These are phyloP conservation scores for Colletotrichum sansevieriae DNA, from an alignment of 2,329 filamentous ascomycete species.

Conservation along the genomic window DNA sequence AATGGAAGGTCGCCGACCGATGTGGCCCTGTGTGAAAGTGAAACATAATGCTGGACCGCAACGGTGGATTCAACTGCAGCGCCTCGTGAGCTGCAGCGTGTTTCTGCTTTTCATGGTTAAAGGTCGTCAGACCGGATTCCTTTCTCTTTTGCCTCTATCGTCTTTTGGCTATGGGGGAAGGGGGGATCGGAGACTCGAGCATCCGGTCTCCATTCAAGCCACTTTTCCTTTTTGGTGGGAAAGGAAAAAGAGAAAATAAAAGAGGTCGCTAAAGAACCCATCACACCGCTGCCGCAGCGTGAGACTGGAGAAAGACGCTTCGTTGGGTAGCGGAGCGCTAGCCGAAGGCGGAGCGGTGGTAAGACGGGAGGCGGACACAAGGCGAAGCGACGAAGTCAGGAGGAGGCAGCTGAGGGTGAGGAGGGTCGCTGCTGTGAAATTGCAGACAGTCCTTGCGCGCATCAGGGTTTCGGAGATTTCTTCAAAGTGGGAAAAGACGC, in stretches of 20 bases:
- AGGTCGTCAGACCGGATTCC: neutral
- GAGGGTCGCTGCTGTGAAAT: conserved; percentile 9
- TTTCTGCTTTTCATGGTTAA: neutral
- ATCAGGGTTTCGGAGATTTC: conserved; percentile 36
- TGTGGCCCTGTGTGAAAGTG: conserved; percentile 33
- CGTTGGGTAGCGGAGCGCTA: conserved; percentile 2
- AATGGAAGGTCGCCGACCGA: conserved; percentile 3
- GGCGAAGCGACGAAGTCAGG: neutral
- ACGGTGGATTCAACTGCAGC: conserved; percentile 27
- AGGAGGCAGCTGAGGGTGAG: neutral
- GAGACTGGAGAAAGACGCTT: conserved; percentile 1
- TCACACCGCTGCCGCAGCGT: conserved; percentile 16
- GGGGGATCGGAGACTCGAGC: conserved; percentile 5
- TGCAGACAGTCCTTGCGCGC: conserved; percentile 23
- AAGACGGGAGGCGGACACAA: neutral
- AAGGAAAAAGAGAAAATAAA: neutral
- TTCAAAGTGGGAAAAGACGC: conserved; percentile 18
- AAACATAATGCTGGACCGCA: conserved; percentile 19
- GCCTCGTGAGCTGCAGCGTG: conserved; percentile 19
- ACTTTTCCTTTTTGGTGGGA: neutral
- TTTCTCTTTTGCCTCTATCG: conserved; percentile 5
- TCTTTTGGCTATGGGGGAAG: no score
- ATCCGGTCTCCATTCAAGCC: conserved; percentile 4
- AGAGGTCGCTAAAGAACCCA: neutral
- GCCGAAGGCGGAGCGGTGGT: neutral